These are phyloP conservation scores for Cryphonectria naterciae DNA, from an alignment of 2,329 filamentous ascomycete species.

Conservation along the genomic window DNA sequence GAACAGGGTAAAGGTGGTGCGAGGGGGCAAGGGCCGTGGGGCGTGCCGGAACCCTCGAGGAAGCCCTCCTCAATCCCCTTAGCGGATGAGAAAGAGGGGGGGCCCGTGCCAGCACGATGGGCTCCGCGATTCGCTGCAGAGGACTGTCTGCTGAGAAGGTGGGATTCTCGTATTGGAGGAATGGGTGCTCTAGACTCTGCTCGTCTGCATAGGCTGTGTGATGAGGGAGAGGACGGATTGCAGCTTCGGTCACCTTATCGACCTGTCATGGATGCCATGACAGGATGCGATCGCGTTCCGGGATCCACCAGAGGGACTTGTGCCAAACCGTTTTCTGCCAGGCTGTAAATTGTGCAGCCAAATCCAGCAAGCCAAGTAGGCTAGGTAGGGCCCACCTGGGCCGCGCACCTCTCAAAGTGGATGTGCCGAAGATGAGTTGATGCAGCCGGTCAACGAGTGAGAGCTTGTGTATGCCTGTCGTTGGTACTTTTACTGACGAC, in stretches of 20 bases:
- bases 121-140: not conserved
- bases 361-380: conserved; percentile 11
- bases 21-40: not conserved
- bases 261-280: conserved; percentile 7
- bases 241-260: not conserved
- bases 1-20: conserved; percentile 7
- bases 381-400: not conserved
- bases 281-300: not conserved
- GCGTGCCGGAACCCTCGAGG: not conserved
- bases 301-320: not conserved
- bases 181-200: not conserved
- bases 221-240: conserved; percentile 5
- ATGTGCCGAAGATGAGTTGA: conserved; percentile 7
- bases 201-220: not conserved
- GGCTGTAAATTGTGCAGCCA: conserved; percentile 13
- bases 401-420: conserved; percentile 7
- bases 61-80: not conserved
- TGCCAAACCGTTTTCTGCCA: conserved; percentile 3
- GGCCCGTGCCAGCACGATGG: not conserved
- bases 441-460: conserved; percentile 1
- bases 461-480: not conserved
- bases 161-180: conserved; percentile 3
- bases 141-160: not conserved
- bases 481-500: conserved; percentile 6
- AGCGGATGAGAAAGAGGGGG: not conserved